Base-by-base conservation (phyloP, 176 grass and related monocot genomes). In the Musa acuminata region DNA sequence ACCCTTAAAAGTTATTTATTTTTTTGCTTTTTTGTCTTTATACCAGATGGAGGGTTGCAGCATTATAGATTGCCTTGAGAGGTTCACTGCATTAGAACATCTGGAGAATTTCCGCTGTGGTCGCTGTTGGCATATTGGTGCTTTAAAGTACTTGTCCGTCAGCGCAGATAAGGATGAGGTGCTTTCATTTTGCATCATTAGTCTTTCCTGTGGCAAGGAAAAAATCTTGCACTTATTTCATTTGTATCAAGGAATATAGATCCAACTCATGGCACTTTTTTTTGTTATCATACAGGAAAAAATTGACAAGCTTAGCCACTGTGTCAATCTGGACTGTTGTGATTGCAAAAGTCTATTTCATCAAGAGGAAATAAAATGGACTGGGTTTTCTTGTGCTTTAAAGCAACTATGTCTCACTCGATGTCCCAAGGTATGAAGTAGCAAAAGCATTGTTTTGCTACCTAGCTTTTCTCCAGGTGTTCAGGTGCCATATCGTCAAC, bases 51-150 rank as follows among this genome's bases (percentile, higher is more conserved):
- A 73, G 83, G 82, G 84, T 24, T 91, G 88, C 82, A 94, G 75
- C 80, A 77, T 98, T 78, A 60, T 85, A 50, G 84, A 91, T 84
- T 94, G 95, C 81, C 78, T 94, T 13, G 88, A 80, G 60, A 71
- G 91, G 78, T 98, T 91, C 76, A 91, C 84, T 57, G 75, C 75
- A 29, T 70, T 87, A 72, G 95, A 98, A 78, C 77, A 87, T 72
- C 88, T 98, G 78, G 88, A 98, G 52, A 91, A 84, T 85, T 98
- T 91, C 75, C 80, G 65, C 1, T 94, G 95, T 79, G 84, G 82
- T 52, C 79, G 9, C 11, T 98, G 95, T 87, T 98, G 95, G 90
- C 90, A 94, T 84, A 89, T 85, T 80, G 55, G 80, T 85, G 90
- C 90, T 81, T 76, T 86, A 54, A 90, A 91, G 72, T 82, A 85